Conservation (phyloP, 108 stramenopile genomes). For the Cylindrotheca fusiformis region DNA sequence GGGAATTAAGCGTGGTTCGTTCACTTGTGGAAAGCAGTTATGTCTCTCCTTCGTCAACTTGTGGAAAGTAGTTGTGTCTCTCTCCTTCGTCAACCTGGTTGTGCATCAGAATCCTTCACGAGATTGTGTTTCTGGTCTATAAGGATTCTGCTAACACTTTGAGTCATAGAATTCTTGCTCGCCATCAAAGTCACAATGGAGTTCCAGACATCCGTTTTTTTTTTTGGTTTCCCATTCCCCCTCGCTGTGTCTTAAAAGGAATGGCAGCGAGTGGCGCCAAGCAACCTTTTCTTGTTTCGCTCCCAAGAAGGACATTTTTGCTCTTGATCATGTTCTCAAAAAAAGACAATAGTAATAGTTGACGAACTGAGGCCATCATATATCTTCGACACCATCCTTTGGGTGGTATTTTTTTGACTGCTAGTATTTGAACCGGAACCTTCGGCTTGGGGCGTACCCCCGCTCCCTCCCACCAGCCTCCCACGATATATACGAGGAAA, state of each 20-base stretch:
- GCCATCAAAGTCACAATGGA: slow-evolving; percentile 50
- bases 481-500: slow-evolving; percentile 76
- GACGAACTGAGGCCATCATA: slow-evolving; percentile 68
- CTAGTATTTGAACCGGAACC: too few relatives aligned
- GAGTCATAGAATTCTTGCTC: slow-evolving; percentile 88
- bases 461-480: too few relatives aligned
- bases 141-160: slow-evolving; percentile 48
- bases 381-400: slow-evolving; percentile 62
- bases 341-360: slow-evolving; percentile 50
- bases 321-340: slow-evolving; percentile 55
- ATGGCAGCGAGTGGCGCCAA: slow-evolving; percentile 49
- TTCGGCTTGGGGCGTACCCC: too few relatives aligned
- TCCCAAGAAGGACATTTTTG: slow-evolving; percentile 80
- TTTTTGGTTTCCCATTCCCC: slow-evolving; percentile 61
- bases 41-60: slow-evolving; percentile 70
- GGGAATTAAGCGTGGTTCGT: slow-evolving; percentile 48
- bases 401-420: too few relatives aligned
- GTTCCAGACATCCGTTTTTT: slow-evolving; percentile 77
- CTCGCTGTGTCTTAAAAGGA: slow-evolving; percentile 45
- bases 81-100: slow-evolving; percentile 71
- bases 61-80: slow-evolving; percentile 40
- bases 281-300: slow-evolving; percentile 76
- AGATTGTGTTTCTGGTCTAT: slow-evolving; percentile 59
- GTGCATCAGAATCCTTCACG: slow-evolving; percentile 55
- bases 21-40: slow-evolving; percentile 59